A percentile compares a stretch with the other conserved stretches of the same genome.
phyloP scores from a whole-genome alignment of 108 stramenopile genomes.

The Cyclotella baltica region DNA sequence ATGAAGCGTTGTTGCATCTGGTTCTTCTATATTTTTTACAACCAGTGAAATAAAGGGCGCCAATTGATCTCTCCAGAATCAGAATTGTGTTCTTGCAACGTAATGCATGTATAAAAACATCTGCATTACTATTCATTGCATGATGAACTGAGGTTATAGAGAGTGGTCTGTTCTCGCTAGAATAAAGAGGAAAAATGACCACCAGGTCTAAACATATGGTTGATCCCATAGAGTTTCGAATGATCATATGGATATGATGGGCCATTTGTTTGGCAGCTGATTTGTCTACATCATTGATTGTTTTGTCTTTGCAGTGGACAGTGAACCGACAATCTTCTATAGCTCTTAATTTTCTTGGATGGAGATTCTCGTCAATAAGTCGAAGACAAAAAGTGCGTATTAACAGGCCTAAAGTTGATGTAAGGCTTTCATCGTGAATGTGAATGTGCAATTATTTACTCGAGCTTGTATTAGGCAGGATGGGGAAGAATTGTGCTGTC shows the following conservation, averaged over 20 bases:
- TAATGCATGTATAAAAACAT: slow-evolving; percentile 49
- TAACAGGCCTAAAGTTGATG: slow-evolving; percentile 47
- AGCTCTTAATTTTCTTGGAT: slow-evolving; percentile 40
- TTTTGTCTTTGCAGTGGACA: not conserved
- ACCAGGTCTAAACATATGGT: slow-evolving; percentile 51
- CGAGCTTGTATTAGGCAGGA: not conserved
- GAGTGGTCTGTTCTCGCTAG: slow-evolving; percentile 10
- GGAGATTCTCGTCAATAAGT: slow-evolving; percentile 12
- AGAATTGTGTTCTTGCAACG: slow-evolving; percentile 32
- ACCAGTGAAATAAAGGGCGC: not conserved
- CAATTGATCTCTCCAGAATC: not conserved
- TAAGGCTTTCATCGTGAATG: slow-evolving; percentile 30
- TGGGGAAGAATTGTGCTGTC: not conserved
- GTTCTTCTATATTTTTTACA: not conserved
- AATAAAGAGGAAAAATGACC: slow-evolving; percentile 33
- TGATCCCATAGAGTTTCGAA: slow-evolving; percentile 57
- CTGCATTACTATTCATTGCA: slow-evolving; percentile 45
- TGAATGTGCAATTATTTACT: slow-evolving; percentile 35
- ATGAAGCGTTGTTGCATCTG: slow-evolving; percentile 1
- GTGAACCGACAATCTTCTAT: slow-evolving; percentile 40
- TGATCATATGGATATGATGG: slow-evolving; percentile 58
- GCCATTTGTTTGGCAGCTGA: slow-evolving; percentile 31
- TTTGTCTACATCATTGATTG: not conserved
- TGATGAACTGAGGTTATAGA: slow-evolving; percentile 6
- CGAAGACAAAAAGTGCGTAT: slow-evolving; percentile 48